Conservation (phyloP, 352 stramenopile species). For the Globisporangium takayamanum region DNA sequence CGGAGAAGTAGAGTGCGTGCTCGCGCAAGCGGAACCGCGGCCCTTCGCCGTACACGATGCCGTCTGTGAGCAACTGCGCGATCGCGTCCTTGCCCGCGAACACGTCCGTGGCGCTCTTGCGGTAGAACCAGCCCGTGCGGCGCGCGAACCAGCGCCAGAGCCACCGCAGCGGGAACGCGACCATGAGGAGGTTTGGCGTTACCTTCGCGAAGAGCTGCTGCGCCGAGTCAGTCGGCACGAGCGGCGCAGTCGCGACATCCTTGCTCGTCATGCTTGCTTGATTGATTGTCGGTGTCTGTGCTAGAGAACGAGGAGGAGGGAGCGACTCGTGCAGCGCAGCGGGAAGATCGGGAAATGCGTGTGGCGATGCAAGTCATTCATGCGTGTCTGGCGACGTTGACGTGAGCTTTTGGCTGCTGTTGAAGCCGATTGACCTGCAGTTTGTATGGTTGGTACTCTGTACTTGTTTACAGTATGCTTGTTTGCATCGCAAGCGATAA, state of each 20-base stretch:
- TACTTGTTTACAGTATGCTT: too few species aligned
- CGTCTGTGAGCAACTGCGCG: constrained; percentile 25
- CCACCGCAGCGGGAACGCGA: constrained; percentile 20
- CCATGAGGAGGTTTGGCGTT: constrained; percentile 14
- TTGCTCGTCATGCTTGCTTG: neutral
- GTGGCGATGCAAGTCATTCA: too few species aligned
- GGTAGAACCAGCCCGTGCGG: constrained; percentile 12
- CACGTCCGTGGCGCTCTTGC: constrained; percentile 13
- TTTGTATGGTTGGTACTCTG: too few species aligned
- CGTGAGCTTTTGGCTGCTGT: too few species aligned
- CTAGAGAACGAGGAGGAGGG: too few species aligned
- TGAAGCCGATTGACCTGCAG: too few species aligned
- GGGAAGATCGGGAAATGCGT: too few species aligned
- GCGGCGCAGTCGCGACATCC: neutral
- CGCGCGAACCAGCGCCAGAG: constrained; percentile 27
- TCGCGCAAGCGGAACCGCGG: constrained; percentile 49
- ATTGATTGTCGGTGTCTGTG: too few species aligned
- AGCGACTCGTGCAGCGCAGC: too few species aligned
- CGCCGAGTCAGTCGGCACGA: neutral
- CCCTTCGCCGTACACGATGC: constrained; percentile 49
- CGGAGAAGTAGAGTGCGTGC: constrained; percentile 53
- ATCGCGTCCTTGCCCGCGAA: constrained; percentile 19
- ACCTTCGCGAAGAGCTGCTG: constrained; percentile 16
- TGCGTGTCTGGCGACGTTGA: too few species aligned
- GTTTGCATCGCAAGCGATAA: neutral